These are phyloP conservation scores for Diutina scorzettiae DNA, from an alignment of 1,139 yeast genomes.

Conservation along the genomic window DNA sequence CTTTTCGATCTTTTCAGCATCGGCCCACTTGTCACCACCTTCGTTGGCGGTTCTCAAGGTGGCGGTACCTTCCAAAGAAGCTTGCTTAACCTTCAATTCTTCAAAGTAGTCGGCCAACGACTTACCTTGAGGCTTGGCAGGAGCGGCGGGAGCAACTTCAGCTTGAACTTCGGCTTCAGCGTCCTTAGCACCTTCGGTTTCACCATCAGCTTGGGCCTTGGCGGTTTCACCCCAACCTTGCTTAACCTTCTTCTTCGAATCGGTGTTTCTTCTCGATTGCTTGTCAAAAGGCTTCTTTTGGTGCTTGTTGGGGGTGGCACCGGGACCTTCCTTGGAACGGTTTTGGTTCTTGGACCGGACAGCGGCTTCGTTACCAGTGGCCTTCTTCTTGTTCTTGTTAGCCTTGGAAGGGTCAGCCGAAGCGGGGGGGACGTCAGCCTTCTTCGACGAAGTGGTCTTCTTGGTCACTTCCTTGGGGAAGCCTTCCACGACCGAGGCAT, in stretches of 20 bases:
- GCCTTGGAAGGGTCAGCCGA: slow-evolving; percentile 76
- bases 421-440: slow-evolving; percentile 76
- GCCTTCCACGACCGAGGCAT: slow-evolving; percentile 37
- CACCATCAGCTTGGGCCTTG: slow-evolving; percentile 47
- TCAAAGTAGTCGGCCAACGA: slow-evolving; percentile 67
- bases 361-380: slow-evolving; percentile 86
- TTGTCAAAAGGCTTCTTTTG: slow-evolving; percentile 64
- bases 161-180: slow-evolving; percentile 39
- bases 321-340: slow-evolving; percentile 53
- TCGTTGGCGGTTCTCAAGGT: slow-evolving; percentile 45
- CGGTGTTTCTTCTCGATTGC: slow-evolving; percentile 74
- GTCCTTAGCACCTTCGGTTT: slow-evolving; percentile 50
- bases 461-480: slow-evolving; percentile 66
- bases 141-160: slow-evolving; percentile 26
- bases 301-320: slow-evolving; percentile 40
- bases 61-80: slow-evolving; percentile 30
- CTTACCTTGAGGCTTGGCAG: slow-evolving; percentile 34
- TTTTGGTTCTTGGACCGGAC: slow-evolving; percentile 66
- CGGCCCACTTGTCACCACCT: slow-evolving; percentile 41
- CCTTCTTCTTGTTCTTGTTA: slow-evolving; percentile 54
- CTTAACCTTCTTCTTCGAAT: slow-evolving; percentile 71
- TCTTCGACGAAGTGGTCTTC: slow-evolving; percentile 77
- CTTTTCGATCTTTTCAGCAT: slow-evolving; percentile 11
- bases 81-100: slow-evolving; percentile 41
- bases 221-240: slow-evolving; percentile 80